A percentile compares a stretch with the other conserved stretches of the same genome.
Evolutionary conservation across 1,284 basidiomycete genomes (phyloP).

Genomic region (Vanrija sp.): DNA sequence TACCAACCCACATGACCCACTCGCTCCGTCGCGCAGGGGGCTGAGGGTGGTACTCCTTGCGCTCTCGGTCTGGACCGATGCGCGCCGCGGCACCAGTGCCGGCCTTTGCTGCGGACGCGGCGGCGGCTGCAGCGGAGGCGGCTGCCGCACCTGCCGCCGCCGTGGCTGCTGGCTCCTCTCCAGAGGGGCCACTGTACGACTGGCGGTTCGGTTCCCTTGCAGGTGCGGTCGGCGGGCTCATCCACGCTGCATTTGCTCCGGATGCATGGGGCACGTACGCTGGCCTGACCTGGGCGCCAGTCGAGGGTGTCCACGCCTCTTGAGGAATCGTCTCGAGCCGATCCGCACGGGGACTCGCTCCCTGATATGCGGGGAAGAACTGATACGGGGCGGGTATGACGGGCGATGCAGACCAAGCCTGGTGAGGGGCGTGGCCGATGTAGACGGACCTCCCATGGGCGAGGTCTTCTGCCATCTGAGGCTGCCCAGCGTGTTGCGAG

Average conservation of each 20-base stretch:
- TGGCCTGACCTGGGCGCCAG: not conserved
- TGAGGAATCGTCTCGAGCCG: constrained; percentile 10
- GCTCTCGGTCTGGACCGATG: constrained; percentile 21
- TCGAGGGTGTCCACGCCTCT: constrained; percentile 8
- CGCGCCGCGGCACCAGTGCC: too few relatives aligned
- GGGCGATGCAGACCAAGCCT: constrained; percentile 13
- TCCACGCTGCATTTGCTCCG: not conserved
- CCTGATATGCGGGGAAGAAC: constrained; percentile 11
- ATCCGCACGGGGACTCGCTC: constrained; percentile 5
- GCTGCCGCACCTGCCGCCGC: not conserved
- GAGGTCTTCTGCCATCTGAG: constrained; percentile 6
- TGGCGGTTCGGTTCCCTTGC: not conserved
- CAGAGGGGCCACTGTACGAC: not conserved
- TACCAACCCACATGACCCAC: constrained; percentile 83
- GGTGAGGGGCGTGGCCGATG: constrained; percentile 4
- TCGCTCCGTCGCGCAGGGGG: constrained; percentile 66
- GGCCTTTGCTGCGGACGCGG: too few relatives aligned
- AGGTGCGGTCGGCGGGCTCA: not conserved
- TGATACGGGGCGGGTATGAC: constrained; percentile 15
- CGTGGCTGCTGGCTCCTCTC: not conserved
- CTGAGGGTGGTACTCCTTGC: constrained; percentile 49
- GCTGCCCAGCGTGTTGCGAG: constrained; percentile 5
- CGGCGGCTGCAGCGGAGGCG: not conserved
- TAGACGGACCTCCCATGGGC: constrained; percentile 12
- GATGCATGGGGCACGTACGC: not conserved